These are phyloP conservation scores for Camellia sinensis DNA, from an alignment of 148 eudicot species.

Conservation along the genomic window DNA sequence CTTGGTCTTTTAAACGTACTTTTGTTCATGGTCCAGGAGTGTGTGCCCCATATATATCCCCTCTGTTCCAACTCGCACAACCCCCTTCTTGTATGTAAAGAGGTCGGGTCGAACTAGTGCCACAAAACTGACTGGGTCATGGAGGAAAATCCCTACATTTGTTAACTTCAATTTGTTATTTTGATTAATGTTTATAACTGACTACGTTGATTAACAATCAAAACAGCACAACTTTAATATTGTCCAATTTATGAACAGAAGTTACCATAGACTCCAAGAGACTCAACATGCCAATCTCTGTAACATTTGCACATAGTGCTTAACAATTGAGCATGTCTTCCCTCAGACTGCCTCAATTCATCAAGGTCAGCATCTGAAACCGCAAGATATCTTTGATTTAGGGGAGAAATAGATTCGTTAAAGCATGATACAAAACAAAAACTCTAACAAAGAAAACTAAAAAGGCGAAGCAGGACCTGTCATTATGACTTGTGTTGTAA, in stretches of 20 bases:
- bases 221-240: too few relatives aligned
- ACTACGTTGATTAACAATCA: too few relatives aligned
- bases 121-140: slow-evolving; percentile 83
- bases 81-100: slow-evolving; percentile 79
- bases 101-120: slow-evolving; percentile 81
- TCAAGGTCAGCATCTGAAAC: slow-evolving; percentile 64
- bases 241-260: too few relatives aligned
- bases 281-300: slow-evolving; percentile 82
- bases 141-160: slow-evolving; percentile 72
- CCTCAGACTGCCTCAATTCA: slow-evolving; percentile 57
- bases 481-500: slow-evolving; percentile 78
- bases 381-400: not conserved
- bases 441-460: not conserved
- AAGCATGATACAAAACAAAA: not conserved
- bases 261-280: slow-evolving; percentile 81
- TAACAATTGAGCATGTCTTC: slow-evolving; percentile 52
- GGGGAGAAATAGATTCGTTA: not conserved
- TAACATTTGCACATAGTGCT: slow-evolving; percentile 77
- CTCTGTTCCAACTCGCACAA: slow-evolving; percentile 88
- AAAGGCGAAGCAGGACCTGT: slow-evolving; percentile 43
- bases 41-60: slow-evolving; percentile 80
- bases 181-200: not conserved
- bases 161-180: not conserved
- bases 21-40: slow-evolving; percentile 80
- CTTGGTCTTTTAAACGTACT: slow-evolving; percentile 28